Evolutionary conservation across 257 asterid species (phyloP).

Genomic region (Solanum pinnatisectum): DNA sequence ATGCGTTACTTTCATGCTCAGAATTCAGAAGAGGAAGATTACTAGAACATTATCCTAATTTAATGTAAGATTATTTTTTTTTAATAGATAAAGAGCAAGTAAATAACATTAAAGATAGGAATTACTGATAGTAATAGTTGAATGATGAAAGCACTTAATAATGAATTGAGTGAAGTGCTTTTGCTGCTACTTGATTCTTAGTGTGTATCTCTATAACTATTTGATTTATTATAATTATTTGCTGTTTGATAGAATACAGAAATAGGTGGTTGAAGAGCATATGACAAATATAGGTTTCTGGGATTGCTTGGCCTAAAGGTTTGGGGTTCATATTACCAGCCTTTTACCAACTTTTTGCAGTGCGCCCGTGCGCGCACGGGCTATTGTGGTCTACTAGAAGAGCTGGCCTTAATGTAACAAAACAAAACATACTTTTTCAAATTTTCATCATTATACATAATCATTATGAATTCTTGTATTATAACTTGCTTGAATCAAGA

Average conservation of each 20-base stretch:
- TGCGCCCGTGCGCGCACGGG: no score
- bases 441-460: no score
- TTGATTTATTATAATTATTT: slow-evolving; percentile 9
- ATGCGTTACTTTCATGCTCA: neutral
- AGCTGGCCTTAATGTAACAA: no score
- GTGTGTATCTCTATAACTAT: neutral
- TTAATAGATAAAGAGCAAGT: neutral
- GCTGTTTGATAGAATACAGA: slow-evolving; percentile 54
- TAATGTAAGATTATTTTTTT: neutral
- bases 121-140: neutral
- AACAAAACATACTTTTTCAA: no score
- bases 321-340: neutral
- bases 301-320: neutral
- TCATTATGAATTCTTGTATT: no score
- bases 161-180: neutral
- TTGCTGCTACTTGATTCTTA: neutral
- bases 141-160: neutral
- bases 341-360: no score
- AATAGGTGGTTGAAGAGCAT: slow-evolving; percentile 24
- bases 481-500: no score
- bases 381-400: no score
- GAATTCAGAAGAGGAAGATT: neutral
- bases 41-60: neutral
- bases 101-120: neutral
- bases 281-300: neutral